A percentile compares a stretch with the other conserved stretches of the same genome.
Evolutionary conservation across 257 asterid genomes (phyloP).

Genomic region (Lantana camara): DNA sequence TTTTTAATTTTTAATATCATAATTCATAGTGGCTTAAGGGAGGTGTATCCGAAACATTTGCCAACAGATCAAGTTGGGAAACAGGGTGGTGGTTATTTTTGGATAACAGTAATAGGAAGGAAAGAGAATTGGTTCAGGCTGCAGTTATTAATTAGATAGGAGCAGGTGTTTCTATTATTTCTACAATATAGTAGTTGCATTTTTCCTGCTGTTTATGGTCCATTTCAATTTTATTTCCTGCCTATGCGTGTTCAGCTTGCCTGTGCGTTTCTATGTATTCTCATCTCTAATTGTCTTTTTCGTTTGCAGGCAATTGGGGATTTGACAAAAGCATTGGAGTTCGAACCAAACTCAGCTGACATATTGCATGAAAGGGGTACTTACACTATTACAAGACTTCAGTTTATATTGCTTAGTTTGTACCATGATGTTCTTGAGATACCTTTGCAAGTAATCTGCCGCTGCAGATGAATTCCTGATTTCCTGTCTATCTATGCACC

Average conservation of each 20-base stretch:
- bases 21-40: background rate
- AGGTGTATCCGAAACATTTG: conserved; percentile 8
- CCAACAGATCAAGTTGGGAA: conserved; percentile 11
- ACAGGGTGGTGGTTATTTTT: conserved; percentile 14
- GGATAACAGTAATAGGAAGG: background rate
- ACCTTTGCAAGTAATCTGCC: conserved; percentile 9
- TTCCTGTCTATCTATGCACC: conserved; percentile 25
- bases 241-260: background rate
- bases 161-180: conserved; percentile 16
- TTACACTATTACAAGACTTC: conserved; percentile 14
- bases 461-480: background rate
- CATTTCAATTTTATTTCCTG: conserved; percentile 3
- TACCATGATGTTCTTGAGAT: conserved; percentile 24
- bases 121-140: conserved; percentile 1
- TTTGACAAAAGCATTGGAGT: conserved; percentile 92
- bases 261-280: conserved; percentile 9
- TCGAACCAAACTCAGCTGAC: conserved; percentile 78
- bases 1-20: too few relatives aligned
- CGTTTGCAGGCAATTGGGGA: conserved; percentile 84
- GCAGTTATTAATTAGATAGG: conserved; percentile 8
- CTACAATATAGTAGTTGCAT: conserved; percentile 12
- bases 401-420: conserved; percentile 12
- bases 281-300: conserved; percentile 26
- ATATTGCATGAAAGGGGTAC: conserved; percentile 96
- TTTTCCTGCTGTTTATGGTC: conserved; percentile 7